Base-by-base conservation (phyloP, 2,329 filamentous ascomycete species). In the Trichoderma atrobrunneum region DNA sequence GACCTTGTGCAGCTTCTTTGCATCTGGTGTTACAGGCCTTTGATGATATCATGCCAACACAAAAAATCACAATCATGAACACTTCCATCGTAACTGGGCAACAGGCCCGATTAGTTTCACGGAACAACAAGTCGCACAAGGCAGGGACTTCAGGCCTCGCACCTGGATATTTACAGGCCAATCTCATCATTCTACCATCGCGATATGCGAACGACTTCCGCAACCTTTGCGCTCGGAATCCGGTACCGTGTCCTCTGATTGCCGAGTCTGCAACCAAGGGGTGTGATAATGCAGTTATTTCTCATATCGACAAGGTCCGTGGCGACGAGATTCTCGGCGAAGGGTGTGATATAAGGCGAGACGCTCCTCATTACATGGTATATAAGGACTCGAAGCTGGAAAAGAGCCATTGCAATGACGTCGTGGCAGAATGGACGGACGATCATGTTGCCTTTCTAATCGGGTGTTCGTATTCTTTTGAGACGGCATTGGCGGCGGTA, bases 381-480 rank as follows among this genome's bases (percentile, higher is more conserved):
- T 91, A 91, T 78, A 74, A 81, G n/a, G 79, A 87, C 71, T 84
- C 84, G 2, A 79, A 80, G 59, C 79, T 86, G 2, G 74, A 79
- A 6, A 81, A 81, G 24, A 77, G 79, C 0, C 80, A 82, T 18
- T 79, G 80, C 36, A 64, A 76, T 2, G 83, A 89, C 76, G 81
- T 92, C 18, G 75, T 79, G 1, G 76, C 79, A 2, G 78, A 88
- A 54, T 92, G 89, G 90, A 85, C 84, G 0, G 77, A 82, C 5
- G 85, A 90, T 74, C 88, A 92, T 74, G 85, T 89, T 28, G 89
- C 84, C 0, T 92, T 90, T 76, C 78, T 91, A 59, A 87, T 92
- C 73, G 90, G 89, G 10, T 92, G 89, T 77, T 89, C 86, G 1
- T 91, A 87, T 82, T 88, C 85, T 75, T 92, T 92, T 76, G 89